Base-by-base conservation (phyloP, 75 land plant genomes). In the Ceratopteris richardii region DNA sequence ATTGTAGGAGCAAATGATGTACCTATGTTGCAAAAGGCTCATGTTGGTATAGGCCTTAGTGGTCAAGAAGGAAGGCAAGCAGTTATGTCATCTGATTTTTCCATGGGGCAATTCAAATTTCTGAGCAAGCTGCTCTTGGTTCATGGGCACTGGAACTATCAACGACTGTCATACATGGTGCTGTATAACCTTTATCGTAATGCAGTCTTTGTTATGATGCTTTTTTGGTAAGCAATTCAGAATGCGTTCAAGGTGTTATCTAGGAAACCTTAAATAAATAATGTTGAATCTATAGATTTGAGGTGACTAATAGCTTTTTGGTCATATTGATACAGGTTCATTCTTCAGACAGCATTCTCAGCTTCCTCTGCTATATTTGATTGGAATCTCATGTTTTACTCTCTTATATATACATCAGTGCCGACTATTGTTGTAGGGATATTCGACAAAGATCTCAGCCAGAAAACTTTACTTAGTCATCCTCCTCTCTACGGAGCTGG, bases 31-130 rank as follows among this genome's bases (percentile, higher is more conserved):
- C 92, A 90, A 69, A 82, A 76, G 86, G 97, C 99, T 47, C 93
- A 95, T 82, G 92, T 95, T 36, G 99, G 99, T 26, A 77, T 95
- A 22, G 99, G 99, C 7, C 89, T 95, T 33, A 82, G 97, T 71
- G 98, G 97, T 24, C 86, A 82, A 71, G 99, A 95, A 66, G 99
- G 99, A 29, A 56, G 92, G 51, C 97, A 90, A 75, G 99, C 99
- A 55, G 97, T 95, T 22, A 90, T 95, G 97, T 85, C 99, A 40
- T 86, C 97, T 33, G 97, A 95, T 64, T 95, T 87, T 74, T 88
- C 99, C 25, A 84, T 95, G 80, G 96, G 85, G 4, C 88, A 90
- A 63, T 95, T 95, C 63, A 77, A 86, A 68, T 95, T 90, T 51
- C 69, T 95, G 55, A 81, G 78, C 42, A 79, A 77, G 14, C 71